A percentile compares a stretch with the other conserved stretches of the same genome.
Evolutionary conservation across 768 basidiomycete genomes (phyloP).

Genomic region (Mycena kentingensis): DNA sequence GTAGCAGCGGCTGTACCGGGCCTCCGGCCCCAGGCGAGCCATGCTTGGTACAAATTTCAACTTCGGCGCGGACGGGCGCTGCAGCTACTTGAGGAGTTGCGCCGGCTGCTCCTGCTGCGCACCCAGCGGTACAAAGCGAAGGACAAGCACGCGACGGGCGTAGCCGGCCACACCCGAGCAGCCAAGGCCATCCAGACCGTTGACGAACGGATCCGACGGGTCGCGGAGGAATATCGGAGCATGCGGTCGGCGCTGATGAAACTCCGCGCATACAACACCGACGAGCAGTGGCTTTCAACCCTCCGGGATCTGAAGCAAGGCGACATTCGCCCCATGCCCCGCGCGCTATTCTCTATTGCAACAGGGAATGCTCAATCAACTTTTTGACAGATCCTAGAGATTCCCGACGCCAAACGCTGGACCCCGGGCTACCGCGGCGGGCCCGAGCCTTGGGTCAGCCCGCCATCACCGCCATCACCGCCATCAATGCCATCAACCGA

Average conservation of each 20-base stretch:
- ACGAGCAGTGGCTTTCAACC: constrained; percentile 20
- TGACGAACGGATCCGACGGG: constrained; percentile 18
- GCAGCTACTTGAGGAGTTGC: constrained; percentile 26
- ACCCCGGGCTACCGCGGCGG: no score
- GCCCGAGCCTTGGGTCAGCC: no score
- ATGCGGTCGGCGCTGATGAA: constrained; percentile 21
- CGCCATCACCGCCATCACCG: no score
- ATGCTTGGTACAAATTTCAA: constrained; percentile 23
- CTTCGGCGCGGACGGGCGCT: constrained; percentile 28
- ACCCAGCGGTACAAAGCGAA: constrained; percentile 26
- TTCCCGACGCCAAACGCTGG: no score
- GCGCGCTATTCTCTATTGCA: not conserved
- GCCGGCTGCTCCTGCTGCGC: constrained; percentile 26
- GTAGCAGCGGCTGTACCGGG: not conserved
- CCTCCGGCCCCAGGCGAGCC: not conserved
- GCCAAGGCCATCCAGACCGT: constrained; percentile 19
- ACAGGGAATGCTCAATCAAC: no score
- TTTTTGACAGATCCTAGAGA: no score
- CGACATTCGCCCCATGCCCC: constrained; percentile 25
- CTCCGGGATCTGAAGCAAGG: constrained; percentile 13
- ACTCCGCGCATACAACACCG: constrained; percentile 1
- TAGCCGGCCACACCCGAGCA: constrained; percentile 28
- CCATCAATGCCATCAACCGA: no score
- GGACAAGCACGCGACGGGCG: constrained; percentile 24
- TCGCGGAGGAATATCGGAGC: constrained; percentile 20